phyloP scores from a whole-genome alignment of 495 filamentous ascomycete species.

The Penicillium ochrochloron region DNA sequence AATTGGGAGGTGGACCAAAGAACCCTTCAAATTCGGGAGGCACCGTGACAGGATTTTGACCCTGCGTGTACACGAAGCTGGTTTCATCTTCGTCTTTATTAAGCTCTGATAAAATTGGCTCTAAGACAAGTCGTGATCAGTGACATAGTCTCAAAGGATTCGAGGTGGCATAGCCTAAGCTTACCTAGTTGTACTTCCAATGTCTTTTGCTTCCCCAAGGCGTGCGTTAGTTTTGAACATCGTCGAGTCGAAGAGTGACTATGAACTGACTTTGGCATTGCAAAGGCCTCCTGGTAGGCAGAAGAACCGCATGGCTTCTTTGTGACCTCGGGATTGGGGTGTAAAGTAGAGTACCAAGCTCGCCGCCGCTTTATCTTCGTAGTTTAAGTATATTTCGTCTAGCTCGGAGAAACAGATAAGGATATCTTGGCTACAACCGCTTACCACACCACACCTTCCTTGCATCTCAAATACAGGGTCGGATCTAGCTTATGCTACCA shows the following conservation, averaged over 20 bases:
- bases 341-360: neutral
- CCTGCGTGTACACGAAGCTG: slow-evolving; percentile 35
- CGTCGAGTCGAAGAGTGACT: neutral
- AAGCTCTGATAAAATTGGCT: slow-evolving; percentile 25
- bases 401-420: neutral
- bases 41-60: slow-evolving; percentile 20
- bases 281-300: slow-evolving; percentile 36
- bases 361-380: neutral
- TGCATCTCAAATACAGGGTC: neutral
- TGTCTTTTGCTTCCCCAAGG: slow-evolving; percentile 16
- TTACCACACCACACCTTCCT: neutral
- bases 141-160: neutral
- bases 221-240: neutral
- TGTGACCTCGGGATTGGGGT: neutral
- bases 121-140: neutral
- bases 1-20: slow-evolving; percentile 40
- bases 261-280: slow-evolving; percentile 22
- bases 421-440: neutral
- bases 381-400: neutral
- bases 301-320: slow-evolving; percentile 33
- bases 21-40: slow-evolving; percentile 27
- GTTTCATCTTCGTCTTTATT: neutral
- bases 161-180: neutral
- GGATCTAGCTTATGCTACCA: neutral
- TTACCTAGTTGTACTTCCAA: slow-evolving; percentile 36